Conservation (phyloP, 352 stramenopile species). For the Pythium biforme region DNA sequence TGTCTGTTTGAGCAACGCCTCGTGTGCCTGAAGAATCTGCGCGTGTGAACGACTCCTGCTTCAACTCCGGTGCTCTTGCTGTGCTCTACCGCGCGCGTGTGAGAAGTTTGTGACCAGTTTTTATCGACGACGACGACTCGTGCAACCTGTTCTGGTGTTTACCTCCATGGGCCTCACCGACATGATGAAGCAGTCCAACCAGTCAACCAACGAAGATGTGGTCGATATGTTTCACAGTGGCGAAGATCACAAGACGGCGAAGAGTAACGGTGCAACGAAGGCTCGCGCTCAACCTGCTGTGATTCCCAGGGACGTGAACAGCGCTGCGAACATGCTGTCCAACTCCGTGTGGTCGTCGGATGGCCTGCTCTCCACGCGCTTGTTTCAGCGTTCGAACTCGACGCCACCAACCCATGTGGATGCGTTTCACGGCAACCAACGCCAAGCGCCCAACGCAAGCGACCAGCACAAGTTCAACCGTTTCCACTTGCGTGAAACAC, state of each 20-base stretch:
- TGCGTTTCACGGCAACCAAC: conserved; percentile 1
- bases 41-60: conserved; percentile 1
- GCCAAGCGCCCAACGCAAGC: conserved; percentile 7
- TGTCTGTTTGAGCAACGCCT: neutral
- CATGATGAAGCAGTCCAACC: conserved; percentile 30
- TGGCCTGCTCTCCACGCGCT: conserved; percentile 48
- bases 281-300: neutral
- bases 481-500: conserved; percentile 16
- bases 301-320: neutral
- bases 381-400: conserved; percentile 48
- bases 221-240: conserved; percentile 4
- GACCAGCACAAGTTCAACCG: conserved; percentile 7
- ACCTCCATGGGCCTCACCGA: conserved; percentile 30
- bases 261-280: conserved; percentile 4
- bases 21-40: neutral
- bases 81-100: conserved; percentile 4
- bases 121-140: conserved; percentile 1
- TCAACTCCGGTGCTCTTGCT: neutral
- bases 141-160: conserved; percentile 6
- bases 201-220: conserved; percentile 23
- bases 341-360: conserved; percentile 59
- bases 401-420: conserved; percentile 30
- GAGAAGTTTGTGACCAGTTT: conserved; percentile 13
- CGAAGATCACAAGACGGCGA: conserved; percentile 5
- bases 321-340: conserved; percentile 31